These are phyloP conservation scores for Knoxdaviesia capensis DNA, from an alignment of 2,329 filamentous ascomycete species.

Conservation along the genomic window DNA sequence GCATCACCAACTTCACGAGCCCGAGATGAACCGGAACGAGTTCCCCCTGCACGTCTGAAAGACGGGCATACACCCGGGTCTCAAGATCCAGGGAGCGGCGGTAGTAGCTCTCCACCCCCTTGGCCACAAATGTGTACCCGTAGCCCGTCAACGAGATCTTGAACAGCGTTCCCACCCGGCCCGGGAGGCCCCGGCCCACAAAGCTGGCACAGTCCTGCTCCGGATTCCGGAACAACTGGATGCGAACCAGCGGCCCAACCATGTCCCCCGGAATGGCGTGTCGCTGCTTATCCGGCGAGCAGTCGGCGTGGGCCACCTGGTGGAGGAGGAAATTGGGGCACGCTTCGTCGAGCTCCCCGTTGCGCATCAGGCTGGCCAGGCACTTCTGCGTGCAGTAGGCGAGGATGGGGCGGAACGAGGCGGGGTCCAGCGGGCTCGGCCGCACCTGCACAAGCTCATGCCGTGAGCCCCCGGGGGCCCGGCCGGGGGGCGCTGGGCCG, in stretches of 20 bases:
- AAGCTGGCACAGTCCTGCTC: background rate
- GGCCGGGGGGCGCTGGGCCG: too few relatives aligned
- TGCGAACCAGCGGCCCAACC: background rate
- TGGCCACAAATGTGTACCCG: constrained; percentile 7
- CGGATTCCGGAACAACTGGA: background rate
- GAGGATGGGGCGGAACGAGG: too few relatives aligned
- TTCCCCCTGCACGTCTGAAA: constrained; percentile 4
- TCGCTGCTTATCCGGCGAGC: too few relatives aligned
- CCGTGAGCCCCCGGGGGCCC: too few relatives aligned
- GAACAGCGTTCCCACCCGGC: constrained; percentile 3
- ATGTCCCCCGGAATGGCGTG: too few relatives aligned
- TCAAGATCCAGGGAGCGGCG: constrained; percentile 3
- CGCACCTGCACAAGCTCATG: too few relatives aligned
- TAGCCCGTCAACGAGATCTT: constrained; percentile 5
- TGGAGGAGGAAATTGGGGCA: background rate
- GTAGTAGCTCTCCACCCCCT: constrained; percentile 5
- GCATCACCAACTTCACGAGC: constrained; percentile 3
- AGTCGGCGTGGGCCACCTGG: background rate
- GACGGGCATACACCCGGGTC: constrained; percentile 2
- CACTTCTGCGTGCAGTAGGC: too few relatives aligned
- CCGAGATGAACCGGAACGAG: constrained; percentile 6
- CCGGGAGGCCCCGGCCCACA: background rate
- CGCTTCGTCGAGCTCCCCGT: background rate
- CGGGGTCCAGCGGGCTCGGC: too few relatives aligned
- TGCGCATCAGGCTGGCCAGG: too few relatives aligned